Evolutionary conservation across 768 basidiomycete genomes (phyloP), one percentile per base, ranked within the genome.

Genomic region (Cystobasidium tubakii): DNA sequence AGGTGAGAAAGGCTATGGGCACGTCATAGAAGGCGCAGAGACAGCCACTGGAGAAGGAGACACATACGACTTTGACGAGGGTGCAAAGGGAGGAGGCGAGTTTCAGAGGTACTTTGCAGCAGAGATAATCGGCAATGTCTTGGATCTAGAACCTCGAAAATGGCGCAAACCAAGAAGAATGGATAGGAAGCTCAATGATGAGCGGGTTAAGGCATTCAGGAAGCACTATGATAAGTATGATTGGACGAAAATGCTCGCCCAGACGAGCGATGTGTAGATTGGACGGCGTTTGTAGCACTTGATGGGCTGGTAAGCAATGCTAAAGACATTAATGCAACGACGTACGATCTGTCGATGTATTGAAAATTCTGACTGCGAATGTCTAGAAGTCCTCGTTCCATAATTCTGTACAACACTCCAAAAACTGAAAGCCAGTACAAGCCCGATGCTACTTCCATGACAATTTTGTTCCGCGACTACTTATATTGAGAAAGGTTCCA

Each of bases 71-170:
- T 81, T 89, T 36, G 89, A 90, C 44, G 92, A 92, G 80, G 92
- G 90, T 0, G 91, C 89, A 78, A 90, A 90, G 79, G 92, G 92
- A 1, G 89, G 90, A 19, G 91, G 91, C 12, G 91, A 92, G 69
- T 99, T 97, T 79, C 91, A 92, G 21, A 86, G 84, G 91, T 96
- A 91, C 80, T 99, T 99, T 80, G 94, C 92, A 0, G 88, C 86
- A 21, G 95, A 99, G 81, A 95, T 97, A 77, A 88, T 98, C 75
- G 95, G 95, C 9, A 92, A 91, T 77, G 80, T 96, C 71, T 83
- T 99, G 62, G 92, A 92, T 15, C 79, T 96, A 44, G 92, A 95
- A 79, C 87, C 94, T 1, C 83, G 91, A 70, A 84, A 84, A 77
- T 99, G 95, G 95, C 83, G 89, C 66, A 85, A 88, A 77, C 93